Base-by-base conservation (phyloP, 192 early-diverging fungal genomes). In the Coemansia sp. region DNA sequence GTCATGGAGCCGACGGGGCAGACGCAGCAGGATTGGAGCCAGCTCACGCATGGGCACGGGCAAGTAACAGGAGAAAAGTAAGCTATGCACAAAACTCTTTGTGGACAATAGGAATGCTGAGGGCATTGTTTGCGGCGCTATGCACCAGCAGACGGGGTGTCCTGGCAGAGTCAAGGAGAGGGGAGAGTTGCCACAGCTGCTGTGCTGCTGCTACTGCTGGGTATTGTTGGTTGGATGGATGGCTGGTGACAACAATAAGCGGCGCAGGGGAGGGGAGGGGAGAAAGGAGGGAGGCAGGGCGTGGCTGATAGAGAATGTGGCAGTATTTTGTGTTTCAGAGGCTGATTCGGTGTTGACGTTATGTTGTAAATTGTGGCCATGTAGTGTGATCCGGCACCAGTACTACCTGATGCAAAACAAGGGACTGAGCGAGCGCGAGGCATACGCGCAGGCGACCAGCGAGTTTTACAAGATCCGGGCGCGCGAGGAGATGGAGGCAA, bases 1-100 rank as follows among this genome's bases (percentile, higher is more conserved):
- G 65, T 95, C 40, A 85, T 91, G 27, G 93, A 95, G 80, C 82
- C 76, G 24, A 85, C 88, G 2, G 78, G 86, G 10, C 83, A 78
- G 67, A 74, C 58, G 24, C 53, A 62, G 56, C 55, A 66, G 58
- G 80, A 85, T 67, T 91, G 87, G 82, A 80, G 77, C 50, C 74
- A 71, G 56, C 78, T 93, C n/a, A 31, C 87, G 42, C 68, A 84
- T 40, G 68, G 84, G 38, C 31, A 64, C 17, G 66, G 76, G 34
- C 84, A 87, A 50, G 83, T 95, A 51, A 89, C 86, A 29, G 95
- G 93, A n/a, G 95, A 97, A 86, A 88, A 84, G 95, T 95, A 89
- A 80, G 87, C 81, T 46, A 31, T 56, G 53, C 27, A 17, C 53
- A 34, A 6, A 15, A 17, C 55, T 31, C 55, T 58, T 58, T 58